Conservation (phyloP, 805 yeast genomes). For the Metschnikowia picachoensis region DNA sequence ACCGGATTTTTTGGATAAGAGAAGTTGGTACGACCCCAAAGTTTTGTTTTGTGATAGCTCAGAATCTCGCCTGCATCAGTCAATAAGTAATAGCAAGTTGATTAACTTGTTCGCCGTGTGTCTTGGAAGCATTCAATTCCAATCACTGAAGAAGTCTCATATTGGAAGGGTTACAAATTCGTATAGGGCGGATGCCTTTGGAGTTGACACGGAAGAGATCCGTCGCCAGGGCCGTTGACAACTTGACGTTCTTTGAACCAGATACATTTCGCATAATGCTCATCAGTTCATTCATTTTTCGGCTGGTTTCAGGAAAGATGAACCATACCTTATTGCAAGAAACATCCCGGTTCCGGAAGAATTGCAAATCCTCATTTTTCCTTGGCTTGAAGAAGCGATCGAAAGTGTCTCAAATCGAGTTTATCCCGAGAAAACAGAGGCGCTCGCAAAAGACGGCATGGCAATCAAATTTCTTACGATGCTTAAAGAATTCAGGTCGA, state of each 20-base stretch:
- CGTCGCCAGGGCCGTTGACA: neutral
- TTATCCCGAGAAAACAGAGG: neutral
- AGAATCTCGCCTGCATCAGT: neutral
- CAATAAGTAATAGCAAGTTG: neutral
- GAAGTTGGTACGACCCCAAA: neutral
- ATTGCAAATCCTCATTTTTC: neutral
- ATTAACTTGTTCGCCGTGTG: neutral
- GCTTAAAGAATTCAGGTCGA: constrained; percentile 4
- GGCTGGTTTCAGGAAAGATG: constrained; percentile 1
- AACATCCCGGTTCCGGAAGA: neutral
- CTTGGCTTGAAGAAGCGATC: constrained; percentile 3
- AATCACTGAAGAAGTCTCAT: neutral
- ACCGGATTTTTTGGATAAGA: constrained; percentile 1
- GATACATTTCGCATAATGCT: too few species aligned
- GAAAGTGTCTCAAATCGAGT: neutral
- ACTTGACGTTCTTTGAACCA: neutral
- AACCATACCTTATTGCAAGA: constrained; percentile 1
- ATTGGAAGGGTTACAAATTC: too few species aligned
- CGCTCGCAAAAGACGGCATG: neutral
- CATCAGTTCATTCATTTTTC: constrained; percentile 2
- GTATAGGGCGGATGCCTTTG: neutral
- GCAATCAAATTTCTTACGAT: neutral
- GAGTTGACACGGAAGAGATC: neutral
- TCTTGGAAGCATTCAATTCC: constrained; percentile 1
- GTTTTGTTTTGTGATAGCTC: neutral